These are phyloP conservation scores for Hysterangium stoloniferum DNA, from an alignment of 768 basidiomycete genomes.

Conservation along the genomic window DNA sequence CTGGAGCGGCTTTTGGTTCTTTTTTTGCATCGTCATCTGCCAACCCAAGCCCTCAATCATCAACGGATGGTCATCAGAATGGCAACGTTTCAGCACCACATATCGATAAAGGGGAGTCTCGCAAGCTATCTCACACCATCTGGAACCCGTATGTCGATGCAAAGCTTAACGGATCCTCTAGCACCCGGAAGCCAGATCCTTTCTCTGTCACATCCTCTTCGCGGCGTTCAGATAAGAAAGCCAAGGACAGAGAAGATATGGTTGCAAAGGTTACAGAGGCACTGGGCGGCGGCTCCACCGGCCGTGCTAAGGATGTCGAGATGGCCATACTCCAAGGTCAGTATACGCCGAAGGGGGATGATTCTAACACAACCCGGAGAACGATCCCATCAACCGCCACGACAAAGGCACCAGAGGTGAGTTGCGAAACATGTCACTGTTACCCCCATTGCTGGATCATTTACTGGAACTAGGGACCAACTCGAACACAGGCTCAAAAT, in stretches of 20 bases:
- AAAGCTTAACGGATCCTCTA: background rate
- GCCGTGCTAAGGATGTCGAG: constrained; percentile 1
- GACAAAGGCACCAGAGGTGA: constrained; percentile 3
- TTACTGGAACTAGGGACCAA: background rate
- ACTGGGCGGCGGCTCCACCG: background rate
- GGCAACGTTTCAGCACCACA: background rate
- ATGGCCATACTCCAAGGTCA: background rate
- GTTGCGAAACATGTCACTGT: background rate
- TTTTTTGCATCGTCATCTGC: constrained; percentile 2
- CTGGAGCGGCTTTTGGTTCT: background rate
- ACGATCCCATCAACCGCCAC: background rate
- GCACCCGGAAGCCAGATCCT: background rate
- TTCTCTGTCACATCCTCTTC: background rate
- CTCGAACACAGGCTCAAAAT: background rate
- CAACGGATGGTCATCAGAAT: constrained; percentile 5
- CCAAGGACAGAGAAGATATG: constrained; percentile 9
- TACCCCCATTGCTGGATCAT: background rate
- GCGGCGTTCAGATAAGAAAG: constrained; percentile 1
- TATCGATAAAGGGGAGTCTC: background rate
- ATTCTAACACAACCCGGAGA: constrained; percentile 1
- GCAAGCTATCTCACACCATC: background rate
- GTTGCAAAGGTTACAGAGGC: constrained; percentile 10
- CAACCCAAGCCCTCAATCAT: constrained; percentile 6
- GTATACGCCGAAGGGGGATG: background rate
- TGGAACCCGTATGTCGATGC: constrained; percentile 4